These are phyloP conservation scores for Botrytis fragariae DNA, from an alignment of 2,329 filamentous ascomycete genomes.

Conservation along the genomic window DNA sequence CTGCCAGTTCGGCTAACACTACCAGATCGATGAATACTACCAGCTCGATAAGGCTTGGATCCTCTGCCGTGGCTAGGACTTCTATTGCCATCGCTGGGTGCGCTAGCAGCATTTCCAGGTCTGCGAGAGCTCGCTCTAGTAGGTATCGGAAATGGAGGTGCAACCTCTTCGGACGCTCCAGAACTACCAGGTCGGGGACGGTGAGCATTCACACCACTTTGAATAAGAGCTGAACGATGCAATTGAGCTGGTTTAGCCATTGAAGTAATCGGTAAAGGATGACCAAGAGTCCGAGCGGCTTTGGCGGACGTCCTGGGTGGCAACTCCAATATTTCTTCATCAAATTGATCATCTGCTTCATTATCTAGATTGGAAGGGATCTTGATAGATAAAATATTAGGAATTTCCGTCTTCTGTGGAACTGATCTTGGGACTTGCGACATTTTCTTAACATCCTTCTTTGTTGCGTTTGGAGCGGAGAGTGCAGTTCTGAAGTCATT, in stretches of 20 bases:
- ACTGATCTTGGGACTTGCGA: slow-evolving; percentile 32
- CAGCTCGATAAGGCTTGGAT: slow-evolving; percentile 52
- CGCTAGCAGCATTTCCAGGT: slow-evolving; percentile 62
- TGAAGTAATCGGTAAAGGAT: slow-evolving; percentile 36
- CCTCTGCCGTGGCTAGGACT: slow-evolving; percentile 70
- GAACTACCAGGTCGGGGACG: slow-evolving; percentile 62
- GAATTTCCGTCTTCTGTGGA: slow-evolving; percentile 32
- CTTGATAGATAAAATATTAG: slow-evolving; percentile 25
- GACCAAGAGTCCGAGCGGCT: slow-evolving; percentile 34
- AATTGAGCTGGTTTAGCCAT: slow-evolving; percentile 51
- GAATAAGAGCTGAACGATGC: slow-evolving; percentile 76
- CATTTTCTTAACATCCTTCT: slow-evolving; percentile 24
- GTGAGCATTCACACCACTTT: slow-evolving; percentile 72
- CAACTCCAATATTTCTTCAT: slow-evolving; percentile 29
- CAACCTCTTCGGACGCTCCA: slow-evolving; percentile 56
- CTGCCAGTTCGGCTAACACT: slow-evolving; percentile 62
- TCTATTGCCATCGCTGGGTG: slow-evolving; percentile 65
- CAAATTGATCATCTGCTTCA: slow-evolving; percentile 26
- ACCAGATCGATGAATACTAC: slow-evolving; percentile 61
- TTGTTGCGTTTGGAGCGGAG: slow-evolving; percentile 56
- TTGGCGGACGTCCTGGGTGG: slow-evolving; percentile 27
- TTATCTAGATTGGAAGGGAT: not conserved
- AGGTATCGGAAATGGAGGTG: slow-evolving; percentile 90
- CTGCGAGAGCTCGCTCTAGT: slow-evolving; percentile 82
- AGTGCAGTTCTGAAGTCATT: slow-evolving; percentile 65